phyloP scores from a whole-genome alignment of 495 filamentous ascomycete genomes.

The Talaromyces proteolyticus region DNA sequence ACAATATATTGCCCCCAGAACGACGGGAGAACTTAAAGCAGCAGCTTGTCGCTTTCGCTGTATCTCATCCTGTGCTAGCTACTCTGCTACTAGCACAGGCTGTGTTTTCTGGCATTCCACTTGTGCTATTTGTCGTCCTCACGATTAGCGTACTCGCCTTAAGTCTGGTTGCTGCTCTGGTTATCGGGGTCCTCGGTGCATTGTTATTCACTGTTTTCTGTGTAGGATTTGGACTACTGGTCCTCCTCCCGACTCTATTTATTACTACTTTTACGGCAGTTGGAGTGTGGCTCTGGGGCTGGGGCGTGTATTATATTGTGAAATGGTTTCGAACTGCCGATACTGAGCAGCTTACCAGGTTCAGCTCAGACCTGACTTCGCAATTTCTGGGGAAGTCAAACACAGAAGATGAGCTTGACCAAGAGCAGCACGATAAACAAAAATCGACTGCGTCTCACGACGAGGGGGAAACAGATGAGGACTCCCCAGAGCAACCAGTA shows the following conservation, averaged over 20 bases:
- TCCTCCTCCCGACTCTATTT: conserved; percentile 59
- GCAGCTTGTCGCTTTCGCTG: conserved; percentile 4
- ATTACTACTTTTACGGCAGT: conserved; percentile 48
- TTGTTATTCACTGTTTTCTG: conserved; percentile 55
- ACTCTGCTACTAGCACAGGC: conserved; percentile 52
- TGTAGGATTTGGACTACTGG: conserved; percentile 53
- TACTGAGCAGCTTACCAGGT: conserved; percentile 5
- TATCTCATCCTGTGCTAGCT: conserved; percentile 12
- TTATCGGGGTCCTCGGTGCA: conserved; percentile 38
- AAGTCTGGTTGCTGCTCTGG: conserved; percentile 45
- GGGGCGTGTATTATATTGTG: conserved; percentile 36
- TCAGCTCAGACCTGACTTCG: background rate
- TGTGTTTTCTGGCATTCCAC: conserved; percentile 48
- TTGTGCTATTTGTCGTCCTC: conserved; percentile 58
- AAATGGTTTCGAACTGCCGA: conserved; percentile 2
- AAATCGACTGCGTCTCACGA: background rate
- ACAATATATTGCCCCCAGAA: conserved; percentile 2
- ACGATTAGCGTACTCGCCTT: conserved; percentile 47
- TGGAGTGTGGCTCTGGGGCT: conserved; percentile 58
- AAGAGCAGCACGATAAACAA: background rate
- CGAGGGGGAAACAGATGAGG: background rate
- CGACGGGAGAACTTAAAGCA: conserved; percentile 1
- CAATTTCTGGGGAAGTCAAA: background rate
- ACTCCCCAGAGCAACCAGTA: background rate
- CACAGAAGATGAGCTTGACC: background rate